Base-by-base conservation (phyloP, 228 moss, liverwort and hornwort species). In the Sphagnum fallax region DNA sequence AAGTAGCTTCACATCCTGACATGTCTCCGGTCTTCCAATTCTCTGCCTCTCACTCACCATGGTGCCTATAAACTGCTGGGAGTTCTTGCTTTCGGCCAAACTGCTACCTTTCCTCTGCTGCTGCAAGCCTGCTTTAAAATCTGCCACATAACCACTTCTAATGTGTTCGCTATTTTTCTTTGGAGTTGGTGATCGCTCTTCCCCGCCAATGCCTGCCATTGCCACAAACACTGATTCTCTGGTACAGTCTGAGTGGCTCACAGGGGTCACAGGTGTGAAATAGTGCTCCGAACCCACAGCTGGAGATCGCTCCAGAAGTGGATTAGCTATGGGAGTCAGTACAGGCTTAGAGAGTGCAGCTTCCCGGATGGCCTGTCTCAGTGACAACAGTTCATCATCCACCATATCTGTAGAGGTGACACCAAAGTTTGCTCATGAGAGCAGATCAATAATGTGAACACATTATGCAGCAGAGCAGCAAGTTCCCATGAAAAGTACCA, bases 311-410 rank as follows among this genome's bases (percentile, higher is more conserved):
- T 73, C 80, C 32, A 32, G 32, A 32, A 32, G 2, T 58, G 71
- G 50, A 52, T 79, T 64, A 62, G 75, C 72, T 62, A 76, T 75
- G 50, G 70, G 69, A 11, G 62, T 16, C 11, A 68, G 48, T 48
- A 47, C 59, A 9, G 84, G 77, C 61, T 88, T 90, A 49, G 89
- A 83, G 73, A 97, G 90, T 59, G 85, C 97, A 75, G 97, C 93
- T 75, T 93, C 91, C 70, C 91, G 80, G 49, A 97, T 79, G 58
- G 83, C 86, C 73, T 93, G 97, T 65, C 91, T 91, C 75, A 97
- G 82, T 9, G 93, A 84, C 66, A 83, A 72, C 32, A 97, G 87
- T 68, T 86, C 88, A 79, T 86, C 82, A 48, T 86, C 86, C n/a
- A 82, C 80, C 48, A 71, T 52, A 75, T 82, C 79, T 83, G 69